Conservation (phyloP, 495 filamentous ascomycete genomes). For the Hyaloscypha bicolor region DNA sequence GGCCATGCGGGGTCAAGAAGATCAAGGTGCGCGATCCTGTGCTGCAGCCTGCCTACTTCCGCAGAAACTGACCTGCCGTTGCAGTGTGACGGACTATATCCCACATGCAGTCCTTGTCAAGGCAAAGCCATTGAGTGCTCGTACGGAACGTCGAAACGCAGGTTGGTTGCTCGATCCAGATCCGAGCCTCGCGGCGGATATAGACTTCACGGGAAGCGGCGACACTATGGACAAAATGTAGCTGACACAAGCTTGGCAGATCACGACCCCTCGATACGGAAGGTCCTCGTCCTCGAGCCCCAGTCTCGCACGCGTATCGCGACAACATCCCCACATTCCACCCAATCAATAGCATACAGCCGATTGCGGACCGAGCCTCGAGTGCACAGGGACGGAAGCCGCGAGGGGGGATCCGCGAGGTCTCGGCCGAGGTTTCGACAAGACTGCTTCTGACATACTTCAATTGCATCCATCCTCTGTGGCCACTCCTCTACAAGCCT, state of each 20-base stretch:
- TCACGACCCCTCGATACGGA: neutral
- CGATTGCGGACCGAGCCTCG: neutral
- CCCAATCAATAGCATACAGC: neutral
- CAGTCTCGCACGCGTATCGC: neutral
- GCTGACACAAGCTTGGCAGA: neutral
- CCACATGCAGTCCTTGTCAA: slow-evolving; percentile 22
- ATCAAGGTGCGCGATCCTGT: slow-evolving; percentile 23
- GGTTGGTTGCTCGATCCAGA: slow-evolving; percentile 6
- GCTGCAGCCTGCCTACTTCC: neutral
- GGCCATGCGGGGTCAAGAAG: slow-evolving; percentile 26
- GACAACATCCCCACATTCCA: neutral
- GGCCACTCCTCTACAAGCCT: slow-evolving; percentile 34
- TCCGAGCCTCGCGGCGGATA: neutral
- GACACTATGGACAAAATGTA: neutral
- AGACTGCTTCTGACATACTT: slow-evolving; percentile 29
- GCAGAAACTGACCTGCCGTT: neutral
- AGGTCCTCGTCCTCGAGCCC: slow-evolving; percentile 4
- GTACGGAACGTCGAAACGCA: slow-evolving; percentile 30
- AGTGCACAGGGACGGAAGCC: neutral
- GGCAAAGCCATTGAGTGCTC: slow-evolving; percentile 21
- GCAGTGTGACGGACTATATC: slow-evolving; percentile 29
- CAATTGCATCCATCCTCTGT: slow-evolving; percentile 31
- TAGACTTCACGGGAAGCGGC: neutral
- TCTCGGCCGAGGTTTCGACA: slow-evolving; percentile 20
- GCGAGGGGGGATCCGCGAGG: neutral